phyloP scores from a whole-genome alignment of 73 alveolate species.

The Paramecium pentaurelia region DNA sequence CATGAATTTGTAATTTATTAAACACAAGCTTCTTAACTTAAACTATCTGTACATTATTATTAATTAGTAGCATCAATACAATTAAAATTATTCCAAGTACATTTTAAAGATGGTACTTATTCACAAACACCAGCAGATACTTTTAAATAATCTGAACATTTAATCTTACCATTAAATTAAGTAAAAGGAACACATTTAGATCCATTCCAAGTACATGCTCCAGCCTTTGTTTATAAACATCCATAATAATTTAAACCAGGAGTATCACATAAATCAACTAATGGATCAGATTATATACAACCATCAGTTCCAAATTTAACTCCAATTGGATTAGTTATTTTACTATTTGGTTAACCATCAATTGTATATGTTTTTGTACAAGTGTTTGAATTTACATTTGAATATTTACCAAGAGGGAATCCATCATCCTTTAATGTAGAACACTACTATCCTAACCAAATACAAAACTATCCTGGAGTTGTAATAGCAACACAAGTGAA shows the following conservation, averaged over 20 bases:
- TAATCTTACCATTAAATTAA: not conserved
- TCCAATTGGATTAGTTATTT: not conserved
- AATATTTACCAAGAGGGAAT: not conserved
- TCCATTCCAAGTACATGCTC: slow-evolving; percentile 19
- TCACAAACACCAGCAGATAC: not conserved
- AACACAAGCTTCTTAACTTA: not conserved
- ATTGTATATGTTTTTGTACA: not conserved
- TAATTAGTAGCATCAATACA: not conserved
- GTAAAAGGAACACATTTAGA: not conserved
- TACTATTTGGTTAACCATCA: not conserved
- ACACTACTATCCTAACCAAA: slow-evolving; percentile 15
- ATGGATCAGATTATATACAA: not conserved
- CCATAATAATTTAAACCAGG: slow-evolving; percentile 13
- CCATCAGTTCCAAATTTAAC: not conserved
- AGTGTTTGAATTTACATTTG: not conserved
- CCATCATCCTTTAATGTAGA: not conserved
- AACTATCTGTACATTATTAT: not conserved
- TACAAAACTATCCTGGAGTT: not conserved
- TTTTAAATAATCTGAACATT: not conserved
- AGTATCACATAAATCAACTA: not conserved
- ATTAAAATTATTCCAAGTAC: not conserved
- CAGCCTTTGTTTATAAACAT: not conserved
- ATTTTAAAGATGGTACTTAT: not conserved
- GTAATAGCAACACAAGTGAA: not conserved
- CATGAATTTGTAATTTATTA: not conserved